Conservation (phyloP, 306 rosid species). For the Trifolium pratense region DNA sequence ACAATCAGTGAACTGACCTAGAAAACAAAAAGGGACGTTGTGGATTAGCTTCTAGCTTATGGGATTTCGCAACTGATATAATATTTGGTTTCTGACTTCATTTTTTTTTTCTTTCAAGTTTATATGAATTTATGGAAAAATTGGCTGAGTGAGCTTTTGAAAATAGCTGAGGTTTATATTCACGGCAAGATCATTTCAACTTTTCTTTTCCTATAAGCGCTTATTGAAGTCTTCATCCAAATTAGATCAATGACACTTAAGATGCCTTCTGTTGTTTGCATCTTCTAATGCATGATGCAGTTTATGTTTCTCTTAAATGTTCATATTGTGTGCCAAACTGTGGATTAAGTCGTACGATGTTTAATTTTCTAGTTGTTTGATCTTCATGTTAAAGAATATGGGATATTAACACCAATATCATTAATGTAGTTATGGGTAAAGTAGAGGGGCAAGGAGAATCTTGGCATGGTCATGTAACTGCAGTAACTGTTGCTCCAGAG, state of each 20-base stretch:
- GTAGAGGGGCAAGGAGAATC: slow-evolving; percentile 99
- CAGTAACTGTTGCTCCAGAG: slow-evolving; percentile 90
- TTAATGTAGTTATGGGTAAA: slow-evolving; percentile 90
- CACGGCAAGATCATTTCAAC: no score
- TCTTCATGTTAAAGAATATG: neutral
- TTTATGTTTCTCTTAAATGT: neutral
- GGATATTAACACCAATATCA: slow-evolving; percentile 7
- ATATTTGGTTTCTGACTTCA: no score
- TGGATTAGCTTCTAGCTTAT: no score
- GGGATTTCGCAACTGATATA: no score
- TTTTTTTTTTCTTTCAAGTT: no score
- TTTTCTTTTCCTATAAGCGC: neutral
- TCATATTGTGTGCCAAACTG: neutral
- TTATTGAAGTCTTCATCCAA: neutral
- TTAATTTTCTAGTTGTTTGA: slow-evolving; percentile 16
- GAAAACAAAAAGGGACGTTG: neutral
- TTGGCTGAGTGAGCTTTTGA: no score
- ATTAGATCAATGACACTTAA: neutral
- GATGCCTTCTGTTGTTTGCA: slow-evolving; percentile 11
- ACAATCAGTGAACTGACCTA: neutral
- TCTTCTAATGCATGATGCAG: slow-evolving; percentile 10
- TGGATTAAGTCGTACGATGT: neutral
- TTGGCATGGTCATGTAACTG: slow-evolving; percentile 99
- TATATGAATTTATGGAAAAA: no score
- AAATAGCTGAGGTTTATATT: no score